Percentiles rank a stretch among this genome's conserved stretches.
phyloP scores from a whole-genome alignment of 108 stramenopile genomes.

The Craspedostauros australis region DNA sequence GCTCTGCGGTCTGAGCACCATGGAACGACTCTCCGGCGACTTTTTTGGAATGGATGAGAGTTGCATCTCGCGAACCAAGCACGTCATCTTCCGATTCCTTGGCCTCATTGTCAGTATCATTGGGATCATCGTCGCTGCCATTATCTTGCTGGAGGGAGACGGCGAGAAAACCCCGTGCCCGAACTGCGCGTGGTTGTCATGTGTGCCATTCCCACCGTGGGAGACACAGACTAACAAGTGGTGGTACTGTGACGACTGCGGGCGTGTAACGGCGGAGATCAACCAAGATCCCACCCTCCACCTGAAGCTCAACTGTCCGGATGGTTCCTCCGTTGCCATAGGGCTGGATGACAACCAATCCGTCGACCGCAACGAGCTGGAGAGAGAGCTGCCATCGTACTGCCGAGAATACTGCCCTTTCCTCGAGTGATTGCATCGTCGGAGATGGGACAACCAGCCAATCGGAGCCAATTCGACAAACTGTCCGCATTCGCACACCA shows the following conservation, averaged over 20 bases:
- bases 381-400: constrained; percentile 41
- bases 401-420: constrained; percentile 50
- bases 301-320: constrained; percentile 61
- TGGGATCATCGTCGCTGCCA: constrained; percentile 43
- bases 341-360: constrained; percentile 15
- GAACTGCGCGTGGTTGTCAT: constrained; percentile 60
- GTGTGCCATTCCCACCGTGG: constrained; percentile 84
- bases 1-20: constrained; percentile 70
- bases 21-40: constrained; percentile 58
- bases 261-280: constrained; percentile 62
- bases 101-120: constrained; percentile 58
- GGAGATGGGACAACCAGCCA: too few relatives aligned
- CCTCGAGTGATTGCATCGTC: too few relatives aligned
- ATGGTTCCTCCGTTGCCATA: constrained; percentile 40
- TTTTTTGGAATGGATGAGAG: constrained; percentile 74
- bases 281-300: constrained; percentile 42
- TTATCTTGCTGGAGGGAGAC: constrained; percentile 56
- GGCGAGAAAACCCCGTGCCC: constrained; percentile 71
- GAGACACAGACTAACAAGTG: constrained; percentile 52
- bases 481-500: too few relatives aligned
- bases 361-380: constrained; percentile 16
- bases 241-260: constrained; percentile 92
- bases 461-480: too few relatives aligned
- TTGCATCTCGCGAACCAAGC: constrained; percentile 39
- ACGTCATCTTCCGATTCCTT: constrained; percentile 57